These are phyloP conservation scores for Penicillium sp. DNA, from an alignment of 2,329 filamentous ascomycete species.

Conservation along the genomic window DNA sequence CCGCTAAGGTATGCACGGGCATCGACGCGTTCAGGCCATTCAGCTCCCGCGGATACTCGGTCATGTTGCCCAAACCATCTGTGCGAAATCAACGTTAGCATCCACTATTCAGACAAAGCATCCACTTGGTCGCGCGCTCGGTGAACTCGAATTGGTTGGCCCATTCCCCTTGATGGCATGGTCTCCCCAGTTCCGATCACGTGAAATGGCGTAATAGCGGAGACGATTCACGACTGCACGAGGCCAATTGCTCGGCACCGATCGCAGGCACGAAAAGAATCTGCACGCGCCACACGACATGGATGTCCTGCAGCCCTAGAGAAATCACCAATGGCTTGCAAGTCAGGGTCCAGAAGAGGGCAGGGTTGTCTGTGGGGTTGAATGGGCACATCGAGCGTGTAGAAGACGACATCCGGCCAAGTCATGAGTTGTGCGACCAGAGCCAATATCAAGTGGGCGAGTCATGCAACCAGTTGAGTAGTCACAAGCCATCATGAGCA, in stretches of 20 bases:
- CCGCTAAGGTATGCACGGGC: conserved; percentile 27
- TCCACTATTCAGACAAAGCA: conserved; percentile 5
- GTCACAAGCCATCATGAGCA: conserved; percentile 9
- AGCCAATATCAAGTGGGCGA: conserved; percentile 6
- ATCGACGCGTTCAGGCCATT: conserved; percentile 27
- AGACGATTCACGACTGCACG: conserved; percentile 25
- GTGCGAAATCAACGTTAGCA: conserved; percentile 17
- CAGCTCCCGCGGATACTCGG: conserved; percentile 34
- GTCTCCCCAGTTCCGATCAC: conserved; percentile 26
- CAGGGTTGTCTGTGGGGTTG: neutral
- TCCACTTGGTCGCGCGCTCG: conserved; percentile 12
- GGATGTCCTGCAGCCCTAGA: conserved; percentile 14
- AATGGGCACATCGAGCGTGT: conserved; percentile 12
- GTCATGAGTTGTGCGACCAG: conserved; percentile 1
- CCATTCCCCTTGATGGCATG: neutral
- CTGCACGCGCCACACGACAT: conserved; percentile 11
- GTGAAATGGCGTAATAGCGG: conserved; percentile 39
- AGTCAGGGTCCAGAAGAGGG: conserved; percentile 11
- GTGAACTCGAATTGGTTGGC: conserved; percentile 11
- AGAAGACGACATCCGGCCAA: conserved; percentile 20
- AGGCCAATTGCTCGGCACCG: conserved; percentile 14
- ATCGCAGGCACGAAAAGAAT: conserved; percentile 7
- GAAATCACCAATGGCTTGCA: conserved; percentile 3
- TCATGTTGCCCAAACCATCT: conserved; percentile 37
- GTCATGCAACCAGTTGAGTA: conserved; percentile 7